Base-by-base conservation (phyloP, 129 eudicot genomes). In the Lonicera japonica region DNA sequence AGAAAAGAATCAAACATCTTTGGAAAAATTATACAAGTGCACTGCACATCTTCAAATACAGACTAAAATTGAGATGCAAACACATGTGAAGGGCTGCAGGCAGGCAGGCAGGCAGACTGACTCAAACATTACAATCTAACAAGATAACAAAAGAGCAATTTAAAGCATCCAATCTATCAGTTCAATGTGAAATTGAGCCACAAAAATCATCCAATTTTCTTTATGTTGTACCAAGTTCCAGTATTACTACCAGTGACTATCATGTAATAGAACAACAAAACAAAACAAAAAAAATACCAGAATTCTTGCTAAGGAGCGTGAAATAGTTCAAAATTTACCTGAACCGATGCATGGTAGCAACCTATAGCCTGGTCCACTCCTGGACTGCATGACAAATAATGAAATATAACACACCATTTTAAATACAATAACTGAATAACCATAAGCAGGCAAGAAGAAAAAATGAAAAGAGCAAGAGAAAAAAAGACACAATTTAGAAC, bases 261-360 rank as follows among this genome's bases (percentile, higher is more conserved):
- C 13, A 43, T 10, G 19, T 50, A 50, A 50, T 15, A 17, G 3
- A 56, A 47, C 20, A 64, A 64, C 69, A 56, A 50, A 9, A 21
- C 47, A 25, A 21, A 5, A 55, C 57, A 38, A 12, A 14, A 0
- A 50, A 60, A 34, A 25, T 0, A 58, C 21, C 21, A 60, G 47
- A 51, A 61, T 10, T 43, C 14, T 8, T 50, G 15, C 55, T 50
- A 17, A 5, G 20, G 16, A 50, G 21, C 55, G n/a, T 50, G 19
- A 50, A 50, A 5, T 50, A 11, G 16, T 14, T 5, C 20, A 14
- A 21, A 18, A 3, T 7, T 21, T 77, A 89, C 97, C 95, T 89
- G 97, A 43, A 89, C 79, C 18, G 95, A 77, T 56, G 91, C 86
- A 56, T 74, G 70, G 72, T 85, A 86, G 67, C 83, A 89, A 22